Conservation (phyloP, 306 rosid genomes). For the Fagus sylvatica region DNA sequence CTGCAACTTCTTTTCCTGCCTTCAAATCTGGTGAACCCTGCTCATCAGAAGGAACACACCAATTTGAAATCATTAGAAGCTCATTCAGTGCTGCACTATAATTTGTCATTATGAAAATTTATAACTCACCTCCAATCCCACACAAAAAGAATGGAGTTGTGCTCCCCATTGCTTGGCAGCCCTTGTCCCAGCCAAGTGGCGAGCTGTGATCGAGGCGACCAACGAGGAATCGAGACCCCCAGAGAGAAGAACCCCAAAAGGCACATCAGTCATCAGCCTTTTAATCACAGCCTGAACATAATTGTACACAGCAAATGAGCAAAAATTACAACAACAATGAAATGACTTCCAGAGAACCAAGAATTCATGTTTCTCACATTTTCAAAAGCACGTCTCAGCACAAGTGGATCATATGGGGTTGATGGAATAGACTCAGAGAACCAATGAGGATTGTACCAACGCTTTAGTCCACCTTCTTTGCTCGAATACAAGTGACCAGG, state of each 20-base stretch:
- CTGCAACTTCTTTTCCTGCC: conserved; percentile 95
- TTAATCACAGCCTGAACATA: conserved; percentile 78
- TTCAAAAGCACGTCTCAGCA: conserved; percentile 73
- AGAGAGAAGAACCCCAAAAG: conserved; percentile 89
- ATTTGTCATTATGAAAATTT: not conserved
- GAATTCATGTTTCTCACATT: conserved; percentile 40
- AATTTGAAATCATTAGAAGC: conserved; percentile 5
- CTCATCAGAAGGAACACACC: conserved; percentile 4
- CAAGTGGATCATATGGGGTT: conserved; percentile 82
- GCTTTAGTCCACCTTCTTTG: conserved; percentile 63
- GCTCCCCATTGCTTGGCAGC: conserved; percentile 96
- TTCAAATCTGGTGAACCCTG: conserved; percentile 99
- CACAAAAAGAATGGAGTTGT: conserved; percentile 90
- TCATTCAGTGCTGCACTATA: not conserved
- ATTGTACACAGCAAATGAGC: conserved; percentile 14
- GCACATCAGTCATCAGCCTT: conserved; percentile 97
- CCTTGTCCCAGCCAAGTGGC: conserved; percentile 74
- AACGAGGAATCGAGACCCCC: conserved; percentile 93
- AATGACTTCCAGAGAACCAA: not conserved
- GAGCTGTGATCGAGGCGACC: conserved; percentile 94
- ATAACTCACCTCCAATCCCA: conserved; percentile 73
- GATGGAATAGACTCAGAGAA: conserved; percentile 85
- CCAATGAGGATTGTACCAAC: conserved; percentile 96
- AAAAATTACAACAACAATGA: too few species aligned
- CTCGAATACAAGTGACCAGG: conserved; percentile 96